Evolutionary conservation across 176 grass and related monocot genomes (phyloP).

Genomic region (Puccinellia tenuiflora): DNA sequence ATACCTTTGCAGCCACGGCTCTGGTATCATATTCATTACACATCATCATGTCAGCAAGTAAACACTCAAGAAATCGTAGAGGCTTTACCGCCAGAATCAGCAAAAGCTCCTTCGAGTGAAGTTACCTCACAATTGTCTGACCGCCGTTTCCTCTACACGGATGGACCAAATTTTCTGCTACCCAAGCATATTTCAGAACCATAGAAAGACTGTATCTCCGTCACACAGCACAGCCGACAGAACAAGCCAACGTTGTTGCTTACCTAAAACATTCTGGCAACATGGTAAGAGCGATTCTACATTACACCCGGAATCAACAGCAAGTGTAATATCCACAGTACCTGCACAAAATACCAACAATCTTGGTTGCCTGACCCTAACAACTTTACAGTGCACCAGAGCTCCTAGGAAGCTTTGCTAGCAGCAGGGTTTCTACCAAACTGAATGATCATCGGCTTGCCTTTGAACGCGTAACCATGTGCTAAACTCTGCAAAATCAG

Average conservation of each 20-base stretch:
- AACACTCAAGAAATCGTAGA: too few species aligned
- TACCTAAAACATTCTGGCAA: neutral
- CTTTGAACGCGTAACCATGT: slow-evolving; percentile 85
- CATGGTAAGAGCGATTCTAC: neutral
- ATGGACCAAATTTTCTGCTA: neutral
- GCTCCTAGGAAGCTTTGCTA: slow-evolving; percentile 46
- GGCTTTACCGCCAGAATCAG: too few species aligned
- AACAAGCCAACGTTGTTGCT: neutral
- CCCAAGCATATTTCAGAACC: neutral
- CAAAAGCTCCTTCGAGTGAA: too few species aligned
- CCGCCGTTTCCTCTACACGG: neutral
- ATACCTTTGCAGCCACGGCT: too few species aligned
- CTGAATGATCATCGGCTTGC: slow-evolving; percentile 91
- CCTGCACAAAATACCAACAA: neutral
- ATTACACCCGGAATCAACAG: neutral
- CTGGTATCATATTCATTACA: too few species aligned
- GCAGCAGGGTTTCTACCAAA: slow-evolving; percentile 79
- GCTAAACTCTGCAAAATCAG: slow-evolving; percentile 71
- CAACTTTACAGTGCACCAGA: neutral
- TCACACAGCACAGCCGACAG: neutral
- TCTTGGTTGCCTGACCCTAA: neutral
- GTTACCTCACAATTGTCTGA: too few species aligned
- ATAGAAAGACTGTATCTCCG: neutral
- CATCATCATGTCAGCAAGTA: too few species aligned
- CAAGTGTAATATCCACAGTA: neutral